These are phyloP conservation scores for Collybia sordida DNA, from an alignment of 768 basidiomycete species.

Conservation along the genomic window DNA sequence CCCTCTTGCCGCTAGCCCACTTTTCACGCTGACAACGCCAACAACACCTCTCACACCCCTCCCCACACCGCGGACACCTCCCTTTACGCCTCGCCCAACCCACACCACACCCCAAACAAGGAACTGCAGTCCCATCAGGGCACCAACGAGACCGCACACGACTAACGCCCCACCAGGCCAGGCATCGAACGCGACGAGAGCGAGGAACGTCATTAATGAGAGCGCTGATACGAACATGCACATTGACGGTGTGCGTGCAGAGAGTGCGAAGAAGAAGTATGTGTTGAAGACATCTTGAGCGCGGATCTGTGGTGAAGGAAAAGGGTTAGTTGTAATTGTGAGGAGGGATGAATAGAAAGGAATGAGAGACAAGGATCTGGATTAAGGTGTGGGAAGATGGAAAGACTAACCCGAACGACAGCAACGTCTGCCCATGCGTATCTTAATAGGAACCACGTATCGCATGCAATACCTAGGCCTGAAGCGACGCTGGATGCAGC, in stretches of 20 bases:
- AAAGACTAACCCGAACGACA: no score
- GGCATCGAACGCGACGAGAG: slow-evolving; percentile 58
- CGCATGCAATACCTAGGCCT: slow-evolving; percentile 62
- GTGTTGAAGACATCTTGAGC: slow-evolving; percentile 57
- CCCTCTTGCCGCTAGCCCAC: no score
- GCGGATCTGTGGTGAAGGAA: slow-evolving; percentile 29
- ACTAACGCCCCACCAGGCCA: slow-evolving; percentile 65
- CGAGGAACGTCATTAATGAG: slow-evolving; percentile 61
- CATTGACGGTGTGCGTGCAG: slow-evolving; percentile 60
- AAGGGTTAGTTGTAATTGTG: no score
- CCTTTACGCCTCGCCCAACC: slow-evolving; percentile 2
- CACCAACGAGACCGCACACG: slow-evolving; percentile 55
- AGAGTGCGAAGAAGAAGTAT: slow-evolving; percentile 70
- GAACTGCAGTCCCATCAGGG: slow-evolving; percentile 65
- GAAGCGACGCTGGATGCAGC: slow-evolving; percentile 59
- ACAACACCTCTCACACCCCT: no score
- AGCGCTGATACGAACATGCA: slow-evolving; percentile 57
- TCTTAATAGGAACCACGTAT: slow-evolving; percentile 64
- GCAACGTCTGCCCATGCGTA: slow-evolving; percentile 46
- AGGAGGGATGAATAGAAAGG: no score
- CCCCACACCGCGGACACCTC: no score
- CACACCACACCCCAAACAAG: slow-evolving; percentile 52
- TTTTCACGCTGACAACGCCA: no score
- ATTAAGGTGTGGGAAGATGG: no score
- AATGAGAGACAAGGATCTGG: no score